Evolutionary conservation across 176 grass and related monocot genomes (phyloP).

Genomic region (Pontederia paniculata): DNA sequence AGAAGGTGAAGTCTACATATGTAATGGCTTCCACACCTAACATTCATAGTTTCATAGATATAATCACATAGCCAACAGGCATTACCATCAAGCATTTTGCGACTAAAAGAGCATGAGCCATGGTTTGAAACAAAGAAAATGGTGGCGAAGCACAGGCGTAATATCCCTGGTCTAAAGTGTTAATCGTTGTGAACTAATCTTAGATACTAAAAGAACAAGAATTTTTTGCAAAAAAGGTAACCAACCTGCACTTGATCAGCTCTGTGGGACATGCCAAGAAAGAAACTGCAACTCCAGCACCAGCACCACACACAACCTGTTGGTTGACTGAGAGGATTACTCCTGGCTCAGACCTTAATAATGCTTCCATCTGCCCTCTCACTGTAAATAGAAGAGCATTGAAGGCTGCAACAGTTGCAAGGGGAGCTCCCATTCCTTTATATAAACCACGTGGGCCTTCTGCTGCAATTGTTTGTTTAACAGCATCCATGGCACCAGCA

Average conservation of each 20-base stretch:
- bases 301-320: slow-evolving; percentile 58
- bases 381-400: slow-evolving; percentile 80
- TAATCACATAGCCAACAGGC: too few relatives aligned
- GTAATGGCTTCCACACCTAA: too few relatives aligned
- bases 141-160: too few relatives aligned
- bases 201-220: background rate
- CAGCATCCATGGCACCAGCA: slow-evolving; percentile 57
- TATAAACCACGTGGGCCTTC: slow-evolving; percentile 70
- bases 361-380: slow-evolving; percentile 67
- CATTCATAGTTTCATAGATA: too few relatives aligned
- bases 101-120: too few relatives aligned
- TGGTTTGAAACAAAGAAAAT: too few relatives aligned
- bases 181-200: too few relatives aligned
- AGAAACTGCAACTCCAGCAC: slow-evolving; percentile 62
- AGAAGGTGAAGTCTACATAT: too few relatives aligned
- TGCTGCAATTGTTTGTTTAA: slow-evolving; percentile 51
- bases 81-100: too few relatives aligned
- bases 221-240: background rate
- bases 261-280: slow-evolving; percentile 82
- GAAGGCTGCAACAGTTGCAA: slow-evolving; percentile 82
- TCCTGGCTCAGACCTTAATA: slow-evolving; percentile 48
- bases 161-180: too few relatives aligned
- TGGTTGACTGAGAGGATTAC: slow-evolving; percentile 38
- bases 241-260: slow-evolving; percentile 86
- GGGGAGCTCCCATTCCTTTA: slow-evolving; percentile 87